Conservation (phyloP, 1,284 basidiomycete species). For the Butyriboletus appendiculatus region DNA sequence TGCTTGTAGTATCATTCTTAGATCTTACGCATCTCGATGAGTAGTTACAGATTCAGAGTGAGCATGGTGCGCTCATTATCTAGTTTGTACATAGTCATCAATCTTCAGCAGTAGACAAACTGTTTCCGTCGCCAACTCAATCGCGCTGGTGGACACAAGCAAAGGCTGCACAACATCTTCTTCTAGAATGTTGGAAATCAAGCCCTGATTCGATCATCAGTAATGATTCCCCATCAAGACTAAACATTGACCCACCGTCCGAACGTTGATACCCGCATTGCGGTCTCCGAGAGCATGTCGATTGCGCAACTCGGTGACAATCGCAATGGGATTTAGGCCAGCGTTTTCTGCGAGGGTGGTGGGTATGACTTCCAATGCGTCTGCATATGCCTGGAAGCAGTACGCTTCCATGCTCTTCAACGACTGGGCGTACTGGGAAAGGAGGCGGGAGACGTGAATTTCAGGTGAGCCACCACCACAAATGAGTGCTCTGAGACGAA, state of each 20-base stretch:
- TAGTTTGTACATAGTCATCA: conserved; percentile 90
- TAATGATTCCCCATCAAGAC: neutral
- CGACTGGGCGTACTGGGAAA: conserved; percentile 92
- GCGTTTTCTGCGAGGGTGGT: conserved; percentile 99
- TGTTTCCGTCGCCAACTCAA: conserved; percentile 96
- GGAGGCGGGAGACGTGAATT: conserved; percentile 94
- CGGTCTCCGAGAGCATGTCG: conserved; percentile 94
- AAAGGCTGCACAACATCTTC: conserved; percentile 98
- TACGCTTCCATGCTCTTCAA: conserved; percentile 99
- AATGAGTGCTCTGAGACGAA: conserved; percentile 77
- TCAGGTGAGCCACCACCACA: conserved; percentile 98
- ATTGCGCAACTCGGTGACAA: conserved; percentile 97
- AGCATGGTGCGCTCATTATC: conserved; percentile 47
- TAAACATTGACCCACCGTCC: conserved; percentile 63
- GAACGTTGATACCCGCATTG: conserved; percentile 97
- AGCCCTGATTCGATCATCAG: conserved; percentile 55
- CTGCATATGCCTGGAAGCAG: conserved; percentile 98
- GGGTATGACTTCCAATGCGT: conserved; percentile 97
- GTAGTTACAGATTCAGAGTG: too few species aligned
- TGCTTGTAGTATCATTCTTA: neutral
- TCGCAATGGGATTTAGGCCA: conserved; percentile 96
- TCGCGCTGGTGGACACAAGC: conserved; percentile 92
- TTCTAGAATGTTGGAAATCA: conserved; percentile 95
- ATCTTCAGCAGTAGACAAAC: conserved; percentile 97
- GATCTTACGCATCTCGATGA: neutral